Conservation (phyloP, 768 basidiomycete genomes). For the Phlebiopsis flavidoalba region DNA sequence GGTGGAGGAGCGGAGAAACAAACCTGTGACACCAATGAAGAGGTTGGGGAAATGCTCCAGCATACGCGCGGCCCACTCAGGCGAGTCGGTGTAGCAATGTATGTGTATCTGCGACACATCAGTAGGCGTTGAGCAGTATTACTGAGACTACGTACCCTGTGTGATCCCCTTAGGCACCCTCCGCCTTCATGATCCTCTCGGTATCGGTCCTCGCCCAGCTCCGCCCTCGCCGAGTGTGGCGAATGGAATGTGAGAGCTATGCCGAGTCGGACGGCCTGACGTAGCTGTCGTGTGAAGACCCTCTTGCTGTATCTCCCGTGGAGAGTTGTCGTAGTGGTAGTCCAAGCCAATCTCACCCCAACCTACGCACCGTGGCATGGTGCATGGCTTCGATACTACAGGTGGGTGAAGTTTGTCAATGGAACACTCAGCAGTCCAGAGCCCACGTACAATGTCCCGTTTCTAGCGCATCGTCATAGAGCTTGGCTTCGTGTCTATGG, state of each 20-base stretch:
- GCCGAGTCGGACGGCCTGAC: constrained; percentile 56
- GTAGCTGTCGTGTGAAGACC: constrained; percentile 68
- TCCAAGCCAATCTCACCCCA: constrained; percentile 90
- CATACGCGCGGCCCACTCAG: constrained; percentile 65
- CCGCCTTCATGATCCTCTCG: constrained; percentile 68
- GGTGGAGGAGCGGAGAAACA: constrained; percentile 46
- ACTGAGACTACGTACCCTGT: constrained; percentile 41
- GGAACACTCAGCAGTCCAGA: not conserved
- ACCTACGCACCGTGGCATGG: constrained; percentile 79
- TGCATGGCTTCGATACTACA: constrained; percentile 65
- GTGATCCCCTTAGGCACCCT: constrained; percentile 68
- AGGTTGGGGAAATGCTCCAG: constrained; percentile 77
- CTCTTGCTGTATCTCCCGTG: constrained; percentile 58
- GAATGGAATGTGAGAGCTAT: constrained; percentile 88
- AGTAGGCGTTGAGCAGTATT: not conserved
- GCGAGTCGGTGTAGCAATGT: constrained; percentile 85
- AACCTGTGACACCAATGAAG: constrained; percentile 78
- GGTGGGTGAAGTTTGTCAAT: not conserved
- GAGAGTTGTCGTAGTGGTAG: constrained; percentile 79
- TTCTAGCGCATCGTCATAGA: constrained; percentile 68
- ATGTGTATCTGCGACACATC: constrained; percentile 58
- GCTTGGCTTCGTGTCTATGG: constrained; percentile 62
- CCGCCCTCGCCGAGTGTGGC: constrained; percentile 85
- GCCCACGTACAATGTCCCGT: constrained; percentile 51
- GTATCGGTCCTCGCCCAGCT: constrained; percentile 83